Conservation (phyloP, 306 rosid species). For the Malus fusca region DNA sequence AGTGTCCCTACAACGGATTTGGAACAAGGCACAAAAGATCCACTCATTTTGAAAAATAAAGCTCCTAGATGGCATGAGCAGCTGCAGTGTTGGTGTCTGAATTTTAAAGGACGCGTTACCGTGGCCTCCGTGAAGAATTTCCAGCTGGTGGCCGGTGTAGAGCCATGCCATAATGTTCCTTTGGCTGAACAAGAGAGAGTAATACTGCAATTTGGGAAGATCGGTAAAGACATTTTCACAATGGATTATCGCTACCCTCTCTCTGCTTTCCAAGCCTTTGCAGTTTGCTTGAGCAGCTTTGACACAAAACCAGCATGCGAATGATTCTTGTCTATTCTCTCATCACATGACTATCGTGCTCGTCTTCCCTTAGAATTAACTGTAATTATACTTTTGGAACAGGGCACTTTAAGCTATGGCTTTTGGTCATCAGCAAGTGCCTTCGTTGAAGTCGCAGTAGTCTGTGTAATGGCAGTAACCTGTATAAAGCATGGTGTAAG, state of each 20-base stretch:
- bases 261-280: conserved; percentile 93
- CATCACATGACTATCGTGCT: conserved; percentile 5
- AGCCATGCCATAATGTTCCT: conserved; percentile 50
- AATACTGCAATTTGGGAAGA: conserved; percentile 85
- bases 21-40: conserved; percentile 23
- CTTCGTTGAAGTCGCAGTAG: conserved; percentile 20
- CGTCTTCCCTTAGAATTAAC: conserved; percentile 23
- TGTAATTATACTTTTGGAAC: conserved; percentile 38
- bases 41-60: conserved; percentile 69
- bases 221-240: conserved; percentile 89
- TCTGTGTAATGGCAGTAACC: conserved; percentile 26
- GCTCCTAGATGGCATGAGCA: conserved; percentile 97
- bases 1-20: conserved; percentile 19
- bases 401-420: conserved; percentile 23
- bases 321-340: conserved; percentile 29
- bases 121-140: conserved; percentile 96
- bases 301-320: conserved; percentile 98
- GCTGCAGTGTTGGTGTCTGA: conserved; percentile 93
- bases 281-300: conserved; percentile 90
- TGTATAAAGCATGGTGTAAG: conserved; percentile 29
- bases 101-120: conserved; percentile 90
- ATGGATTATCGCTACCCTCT: conserved; percentile 96
- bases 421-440: conserved; percentile 19
- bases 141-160: conserved; percentile 82
- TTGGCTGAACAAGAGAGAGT: conserved; percentile 74